Base-by-base conservation (phyloP, 129 eudicot genomes). In the Chrysanthemum lavandulifolium region DNA sequence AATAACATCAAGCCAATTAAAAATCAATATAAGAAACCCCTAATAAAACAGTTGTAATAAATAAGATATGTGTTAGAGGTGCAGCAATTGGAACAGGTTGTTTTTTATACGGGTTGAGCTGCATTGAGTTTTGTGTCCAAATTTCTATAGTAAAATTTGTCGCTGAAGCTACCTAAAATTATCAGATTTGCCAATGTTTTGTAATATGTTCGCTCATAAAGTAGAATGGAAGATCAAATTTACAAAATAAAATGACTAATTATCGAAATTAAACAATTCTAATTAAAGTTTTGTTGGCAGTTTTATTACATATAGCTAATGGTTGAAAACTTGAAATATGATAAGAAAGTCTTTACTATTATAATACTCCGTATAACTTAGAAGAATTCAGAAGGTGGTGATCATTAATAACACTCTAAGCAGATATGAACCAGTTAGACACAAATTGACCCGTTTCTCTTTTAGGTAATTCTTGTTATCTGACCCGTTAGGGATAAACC, bases 1-100 rank as follows among this genome's bases (percentile, higher is more conserved):
- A 68, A 68, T 56, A 43, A 66, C 59, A 54, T 66, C 45, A 60
- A 61, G 16, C 68, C 11, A 59, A 15, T 23, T 33, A 57, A 43
- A 23, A 57, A 18, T 48, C 25, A 45, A 76, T n/a, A 40, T 40
- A 36, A 21, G 50, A 66, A 65, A 75, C 23, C 31, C 23, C 4
- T 25, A 29, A 9, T 49, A 43, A 75, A 63, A 12, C 33, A 61
- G 33, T 15, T 33, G 18, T 61, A 1, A 27, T 5, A 13, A 12
- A 72, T 3, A 61, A 49, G 51, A 61, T 25, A 61, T 5, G 48
- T 60, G 18, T 50, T 55, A 51, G 27, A 18, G 54, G 64, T 55
- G 52, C 36, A 31, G 40, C 36, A 15, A 5, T 54, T 61, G 45
- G 13, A 61, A 61, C 16, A 36, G 13, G 66, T 12, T 61, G 40